Evolutionary conservation across 108 stramenopile species (phyloP), one percentile per base, ranked within the genome.

Genomic region (Hondaea fermentalgiana): DNA sequence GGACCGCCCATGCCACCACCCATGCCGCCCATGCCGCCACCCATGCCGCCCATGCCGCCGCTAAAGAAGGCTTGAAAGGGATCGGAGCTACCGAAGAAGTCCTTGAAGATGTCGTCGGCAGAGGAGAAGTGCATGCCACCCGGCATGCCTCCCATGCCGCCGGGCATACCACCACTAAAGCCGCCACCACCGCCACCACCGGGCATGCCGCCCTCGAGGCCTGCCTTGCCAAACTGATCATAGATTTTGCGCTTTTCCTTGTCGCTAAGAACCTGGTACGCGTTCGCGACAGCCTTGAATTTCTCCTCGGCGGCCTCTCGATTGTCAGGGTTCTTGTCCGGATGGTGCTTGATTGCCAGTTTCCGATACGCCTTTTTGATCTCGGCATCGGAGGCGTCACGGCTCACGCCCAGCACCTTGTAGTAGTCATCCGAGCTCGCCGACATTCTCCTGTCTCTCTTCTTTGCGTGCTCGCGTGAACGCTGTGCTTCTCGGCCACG

Each of bases 221-320:
- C 42, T 10, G 69, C 88, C 12, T 97, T 96, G 42, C 96, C 97
- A 55, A 92, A 96, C 58, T 91, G 90, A 92, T 98, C 97, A 89
- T 98, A 98, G 59, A 96, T 95, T 16, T 92, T 89, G 87, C 96
- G 91, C 72, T 97, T 97, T 89, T 96, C 93, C n/a, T 91, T 45
- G 92, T 98, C 97, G 23, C 93, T 93, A 57, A 98, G 60, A 5
- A 90, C 90, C 87, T 90, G 87, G 88, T 90, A 88, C 17, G 90
- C 90, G 42, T 69, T 5, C 28, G 90, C 69, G 28, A 90, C 23
- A 8, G 5, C 72, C 51, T 72, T 55, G 57, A 90, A 90, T 28
- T n/a, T 87, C 88, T 88, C n/a, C 58, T 83, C 72, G 23, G 90
- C 88, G 17, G n/a, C 93, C 44, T 88, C 88, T n/a, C 51, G 17